Base-by-base conservation (phyloP, 345 rosid genomes). In the Hibiscus trionum region DNA sequence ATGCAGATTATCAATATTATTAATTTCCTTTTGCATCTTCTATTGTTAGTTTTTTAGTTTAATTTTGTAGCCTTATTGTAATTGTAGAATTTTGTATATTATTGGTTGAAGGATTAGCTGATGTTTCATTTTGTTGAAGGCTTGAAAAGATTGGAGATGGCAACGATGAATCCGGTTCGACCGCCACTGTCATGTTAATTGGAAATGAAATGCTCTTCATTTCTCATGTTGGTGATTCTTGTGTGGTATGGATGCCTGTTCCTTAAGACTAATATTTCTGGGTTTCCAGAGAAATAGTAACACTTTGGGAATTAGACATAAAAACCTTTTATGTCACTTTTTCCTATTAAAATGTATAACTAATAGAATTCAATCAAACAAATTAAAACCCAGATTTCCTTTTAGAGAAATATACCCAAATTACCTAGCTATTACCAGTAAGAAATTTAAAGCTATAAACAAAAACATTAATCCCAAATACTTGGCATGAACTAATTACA, bases 191-290 rank as follows among this genome's bases (percentile, higher is more conserved):
- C 26, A 66, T 91, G 81, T 76, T 94, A 57, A 72, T 90, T 5
- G 86, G 88, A 76, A 83, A 82, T 49, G 88, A 86, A 46, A 19
- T 55, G 66, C 80, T 93, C 37, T 80, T 82, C 76, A 73, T 91
- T 80, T 86, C 97, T 46, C 98, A 94, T 82, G 83, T 94, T 53
- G 97, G 97, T 37, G 98, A 94, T 81, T 91, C 95, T 0, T 78
- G 83, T 37, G 91, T 88, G 88, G 98, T 94, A 83, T 24, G 83
- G 24, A 61, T 66, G 73, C 52, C 42, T 33, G n/a, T n/a, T 4
- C 35, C 29, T 19, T 39, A 65, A 21, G 6, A 46, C n/a, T 26
- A 46, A 12, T 12, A 24, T 4, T 66, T 14, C 21, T 7, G 0
- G 31, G 19, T 66, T 65, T 66, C 70, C 14, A 26, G 5, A 7